Evolutionary conservation across 352 stramenopile genomes (phyloP), one percentile per base, ranked within the genome.

Genomic region (Halophytophthora polymorphica): DNA sequence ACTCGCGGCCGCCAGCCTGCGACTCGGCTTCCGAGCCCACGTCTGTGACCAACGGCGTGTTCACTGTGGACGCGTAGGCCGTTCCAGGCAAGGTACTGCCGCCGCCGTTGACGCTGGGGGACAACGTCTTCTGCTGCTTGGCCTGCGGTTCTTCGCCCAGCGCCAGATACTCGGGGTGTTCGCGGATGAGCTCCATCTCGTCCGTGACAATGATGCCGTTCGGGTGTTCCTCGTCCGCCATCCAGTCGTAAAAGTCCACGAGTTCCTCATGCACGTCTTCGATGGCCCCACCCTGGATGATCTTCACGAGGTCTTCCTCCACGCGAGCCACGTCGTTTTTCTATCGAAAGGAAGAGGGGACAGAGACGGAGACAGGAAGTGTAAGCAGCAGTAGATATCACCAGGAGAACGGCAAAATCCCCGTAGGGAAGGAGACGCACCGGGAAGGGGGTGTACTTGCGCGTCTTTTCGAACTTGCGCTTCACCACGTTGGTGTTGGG

Each of bases 401-500:
- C 17, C 36, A n/a, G 37, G 18, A 43, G n/a, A 21, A 43, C 15
- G 6, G 25, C 8, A 56, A 11, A 25, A 5, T 37, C 12, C 3
- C 45, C 7, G 12, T 10, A 31, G n/a, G 29, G n/a, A 15, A 29
- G 44, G 37, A 50, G 4, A 70, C 64, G 31, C 63, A 93, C 82
- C 7, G 83, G 83, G 39, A 94, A 94, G 2, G 75, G 72, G 2
- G 77, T 88, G 53, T 89, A 87, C 45, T 86, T 83, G 41, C 83
- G 86, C 8, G 84, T 95, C 58, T 95, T 95, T 25, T 86, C 81
- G 47, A 87, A 95, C 50, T 93, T 93, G 47, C 84, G 82, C 67
- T 93, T 95, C 49, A 92, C 67, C 21, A 93, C 78, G 50, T 91
- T 93, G 13, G 82, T 95, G 53, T 91, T 95, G 10, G 84, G 84